Evolutionary conservation across 1,284 basidiomycete genomes (phyloP), one percentile per base, ranked within the genome.

Genomic region (Ceratobasidium sp.): DNA sequence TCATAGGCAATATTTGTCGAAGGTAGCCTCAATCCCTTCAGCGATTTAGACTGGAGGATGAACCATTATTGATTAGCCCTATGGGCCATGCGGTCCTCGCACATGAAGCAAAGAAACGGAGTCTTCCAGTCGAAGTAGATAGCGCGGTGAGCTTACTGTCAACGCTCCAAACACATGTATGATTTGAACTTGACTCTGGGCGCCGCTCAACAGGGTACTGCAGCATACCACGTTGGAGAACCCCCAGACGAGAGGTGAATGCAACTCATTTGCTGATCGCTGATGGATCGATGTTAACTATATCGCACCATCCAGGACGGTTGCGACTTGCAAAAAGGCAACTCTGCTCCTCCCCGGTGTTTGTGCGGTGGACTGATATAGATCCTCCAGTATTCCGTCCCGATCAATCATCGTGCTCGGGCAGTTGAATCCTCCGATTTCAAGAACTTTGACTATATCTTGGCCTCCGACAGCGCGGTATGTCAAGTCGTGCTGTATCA

Each of bases 161-260:
- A 2, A n/a, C 32, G 40, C 34, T 27, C 29, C 38, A 35, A 15
- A 13, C 35, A 32, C 40, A 62, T 52, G 50, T 1, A 31, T 17
- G 12, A 12, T 67, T 15, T 20, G 25, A 12, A 47, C 45, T 22
- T 47, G 45, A 47, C 8, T 57, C 13, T 35, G 53, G 22, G 31
- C 43, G 34, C 20, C 12, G 20, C n/a, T 32, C 20, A 20, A 10
- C 34, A 72, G 72, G 90, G 90, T 5, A 92, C 89, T 3, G 85
- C 83, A 32, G 86, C 81, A 29, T 92, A 90, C 77, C 91, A 93
- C 75, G 75, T 85, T 31, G 88, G 87, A 12, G 87, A 91, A 68
- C 82, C 85, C 70, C 90, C 91, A 29, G 91, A 93, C 74, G 80
- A 87, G 65, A 82, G 90, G 91, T 89, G n/a, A n/a, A 74, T 72